A percentile compares a stretch with the other conserved stretches of the same genome.
Conservation (phyloP, 73 alveolate species). For the Uronychia binucleata region DNA sequence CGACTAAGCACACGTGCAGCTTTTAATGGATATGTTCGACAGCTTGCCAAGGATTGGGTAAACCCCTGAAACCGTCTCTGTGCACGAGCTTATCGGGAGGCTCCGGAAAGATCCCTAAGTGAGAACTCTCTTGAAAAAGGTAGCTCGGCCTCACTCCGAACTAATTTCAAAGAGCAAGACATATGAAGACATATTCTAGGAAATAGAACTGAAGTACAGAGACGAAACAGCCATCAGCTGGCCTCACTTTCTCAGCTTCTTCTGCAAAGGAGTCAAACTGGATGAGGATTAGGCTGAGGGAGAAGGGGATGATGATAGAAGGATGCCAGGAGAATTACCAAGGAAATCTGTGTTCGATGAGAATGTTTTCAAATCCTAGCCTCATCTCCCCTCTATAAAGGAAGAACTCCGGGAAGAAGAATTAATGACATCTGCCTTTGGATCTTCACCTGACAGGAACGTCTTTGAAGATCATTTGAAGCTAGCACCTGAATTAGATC, state of each 20-base stretch:
- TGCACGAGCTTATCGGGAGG: constrained; percentile 28
- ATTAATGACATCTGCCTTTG: background rate
- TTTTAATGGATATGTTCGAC: constrained; percentile 58
- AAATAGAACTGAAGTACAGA: constrained; percentile 64
- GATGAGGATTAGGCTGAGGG: constrained; percentile 35
- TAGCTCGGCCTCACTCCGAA: constrained; percentile 62
- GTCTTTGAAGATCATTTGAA: background rate
- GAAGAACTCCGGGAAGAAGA: background rate
- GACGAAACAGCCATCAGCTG: constrained; percentile 61
- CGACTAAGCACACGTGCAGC: constrained; percentile 35
- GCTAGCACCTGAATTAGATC: background rate
- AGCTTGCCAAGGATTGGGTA: constrained; percentile 5
- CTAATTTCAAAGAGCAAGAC: constrained; percentile 60
- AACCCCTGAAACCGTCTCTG: constrained; percentile 8
- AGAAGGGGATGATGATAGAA: constrained; percentile 3
- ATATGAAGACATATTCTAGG: constrained; percentile 59
- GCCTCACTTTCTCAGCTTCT: constrained; percentile 69
- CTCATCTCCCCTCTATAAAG: background rate
- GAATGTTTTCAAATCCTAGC: too few species aligned
- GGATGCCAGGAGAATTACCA: background rate
- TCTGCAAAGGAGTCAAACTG: constrained; percentile 68
- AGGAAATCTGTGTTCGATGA: background rate
- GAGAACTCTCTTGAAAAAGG: constrained; percentile 4
- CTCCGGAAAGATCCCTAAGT: constrained; percentile 42
- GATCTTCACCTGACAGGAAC: background rate